phyloP scores from a whole-genome alignment of 495 filamentous ascomycete species.

The Rhypophila decipiens region DNA sequence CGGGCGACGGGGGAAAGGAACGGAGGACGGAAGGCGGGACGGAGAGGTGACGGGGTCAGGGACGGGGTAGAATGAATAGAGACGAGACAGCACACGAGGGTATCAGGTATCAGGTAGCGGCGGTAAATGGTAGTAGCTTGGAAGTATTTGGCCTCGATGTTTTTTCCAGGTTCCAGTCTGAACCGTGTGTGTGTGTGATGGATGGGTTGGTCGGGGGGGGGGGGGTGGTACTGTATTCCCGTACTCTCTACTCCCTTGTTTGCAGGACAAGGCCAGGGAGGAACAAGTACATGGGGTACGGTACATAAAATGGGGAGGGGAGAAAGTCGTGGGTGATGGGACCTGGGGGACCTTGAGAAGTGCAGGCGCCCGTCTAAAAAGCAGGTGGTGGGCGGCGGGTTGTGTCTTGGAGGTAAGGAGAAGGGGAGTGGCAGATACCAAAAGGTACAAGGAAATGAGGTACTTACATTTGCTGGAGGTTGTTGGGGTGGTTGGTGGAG shows the following conservation, averaged over 20 bases:
- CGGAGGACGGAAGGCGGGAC: neutral
- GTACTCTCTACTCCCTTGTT: slow-evolving; percentile 20
- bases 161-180: slow-evolving; percentile 14
- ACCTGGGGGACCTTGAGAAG: slow-evolving; percentile 1
- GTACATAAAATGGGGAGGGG: slow-evolving; percentile 22
- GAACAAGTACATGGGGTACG: slow-evolving; percentile 29
- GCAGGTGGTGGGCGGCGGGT: slow-evolving; percentile 11
- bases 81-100: slow-evolving; percentile 4
- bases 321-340: slow-evolving; percentile 2
- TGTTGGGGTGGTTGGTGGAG: slow-evolving; percentile 43
- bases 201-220: slow-evolving; percentile 4
- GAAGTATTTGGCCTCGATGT: slow-evolving; percentile 8
- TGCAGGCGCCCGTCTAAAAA: slow-evolving; percentile 7
- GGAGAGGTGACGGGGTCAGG: neutral
- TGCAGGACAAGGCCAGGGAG: slow-evolving; percentile 20
- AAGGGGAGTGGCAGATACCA: slow-evolving; percentile 19
- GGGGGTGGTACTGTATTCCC: slow-evolving; percentile 9
- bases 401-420: slow-evolving; percentile 10
- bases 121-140: no score
- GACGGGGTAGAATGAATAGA: slow-evolving; percentile 10
- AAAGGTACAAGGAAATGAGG: slow-evolving; percentile 37
- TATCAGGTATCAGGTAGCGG: no score
- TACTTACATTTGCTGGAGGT: slow-evolving; percentile 51
- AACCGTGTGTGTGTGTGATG: slow-evolving; percentile 9
- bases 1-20: slow-evolving; percentile 3